A percentile compares a stretch with the other conserved stretches of the same genome.
Evolutionary conservation across 768 basidiomycete genomes (phyloP).

Genomic region (Psilocybe subaeruginosa): DNA sequence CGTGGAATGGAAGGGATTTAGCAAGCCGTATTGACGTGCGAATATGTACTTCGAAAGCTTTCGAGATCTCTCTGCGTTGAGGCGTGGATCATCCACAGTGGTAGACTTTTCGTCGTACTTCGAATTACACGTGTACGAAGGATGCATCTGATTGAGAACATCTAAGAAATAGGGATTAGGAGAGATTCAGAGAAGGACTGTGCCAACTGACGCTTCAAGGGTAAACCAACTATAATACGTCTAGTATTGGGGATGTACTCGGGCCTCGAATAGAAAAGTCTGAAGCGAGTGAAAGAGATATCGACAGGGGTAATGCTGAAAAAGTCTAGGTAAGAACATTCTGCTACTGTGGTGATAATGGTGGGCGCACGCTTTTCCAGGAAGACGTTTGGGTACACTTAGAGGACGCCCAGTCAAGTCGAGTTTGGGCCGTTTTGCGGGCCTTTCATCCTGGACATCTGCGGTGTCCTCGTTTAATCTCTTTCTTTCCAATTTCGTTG

Average conservation of each 20-base stretch:
- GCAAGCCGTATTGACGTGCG: slow-evolving; percentile 73
- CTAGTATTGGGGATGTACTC: slow-evolving; percentile 50
- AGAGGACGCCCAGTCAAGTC: neutral
- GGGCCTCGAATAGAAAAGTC: slow-evolving; percentile 73
- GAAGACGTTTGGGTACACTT: neutral
- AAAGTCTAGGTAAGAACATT: neutral
- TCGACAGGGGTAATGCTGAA: slow-evolving; percentile 50
- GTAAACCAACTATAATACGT: slow-evolving; percentile 63
- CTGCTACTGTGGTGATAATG: no score
- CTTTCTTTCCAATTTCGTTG: neutral
- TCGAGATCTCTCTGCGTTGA: slow-evolving; percentile 53
- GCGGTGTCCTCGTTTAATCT: slow-evolving; percentile 11
- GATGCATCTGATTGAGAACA: slow-evolving; percentile 60
- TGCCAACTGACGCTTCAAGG: slow-evolving; percentile 58
- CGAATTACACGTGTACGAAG: slow-evolving; percentile 36
- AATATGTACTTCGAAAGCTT: slow-evolving; percentile 86
- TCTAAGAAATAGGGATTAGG: slow-evolving; percentile 44
- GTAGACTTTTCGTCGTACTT: slow-evolving; percentile 14
- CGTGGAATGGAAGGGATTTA: slow-evolving; percentile 53
- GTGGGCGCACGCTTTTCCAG: neutral
- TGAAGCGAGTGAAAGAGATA: slow-evolving; percentile 52
- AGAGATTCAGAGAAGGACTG: neutral
- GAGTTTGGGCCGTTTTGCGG: slow-evolving; percentile 34
- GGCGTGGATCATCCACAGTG: slow-evolving; percentile 45
- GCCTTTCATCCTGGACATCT: slow-evolving; percentile 18